phyloP scores from a whole-genome alignment of 805 yeast species.

The Zygotorulaspora chibaensis region DNA sequence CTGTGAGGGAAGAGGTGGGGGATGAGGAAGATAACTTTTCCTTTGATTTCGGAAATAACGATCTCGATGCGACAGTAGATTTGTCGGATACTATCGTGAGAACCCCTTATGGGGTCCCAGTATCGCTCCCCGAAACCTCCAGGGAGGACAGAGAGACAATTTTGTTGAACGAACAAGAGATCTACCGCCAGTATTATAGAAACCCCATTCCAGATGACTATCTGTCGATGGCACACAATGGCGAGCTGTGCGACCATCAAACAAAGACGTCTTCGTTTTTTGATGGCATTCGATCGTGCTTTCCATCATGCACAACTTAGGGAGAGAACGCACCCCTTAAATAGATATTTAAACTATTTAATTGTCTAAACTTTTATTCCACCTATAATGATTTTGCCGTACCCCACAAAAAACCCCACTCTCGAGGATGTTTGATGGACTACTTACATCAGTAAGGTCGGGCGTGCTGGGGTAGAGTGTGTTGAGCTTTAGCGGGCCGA shows the following conservation, averaged over 20 bases:
- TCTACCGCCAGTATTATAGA: constrained; percentile 11
- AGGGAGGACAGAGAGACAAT: constrained; percentile 6
- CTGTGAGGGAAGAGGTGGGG: not conserved
- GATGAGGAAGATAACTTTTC: constrained; percentile 8
- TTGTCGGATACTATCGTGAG: not conserved
- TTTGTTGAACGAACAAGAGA: constrained; percentile 5
- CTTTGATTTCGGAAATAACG: constrained; percentile 2
- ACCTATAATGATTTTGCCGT: too few relatives aligned
- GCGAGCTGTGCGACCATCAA: not conserved
- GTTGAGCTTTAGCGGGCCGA: too few relatives aligned
- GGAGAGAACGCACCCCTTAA: not conserved
- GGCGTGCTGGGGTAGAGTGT: too few relatives aligned
- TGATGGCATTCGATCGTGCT: constrained; percentile 3
- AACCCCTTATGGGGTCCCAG: constrained; percentile 6
- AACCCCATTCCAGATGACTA: constrained; percentile 13
- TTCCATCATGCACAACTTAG: constrained; percentile 4
- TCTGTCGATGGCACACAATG: constrained; percentile 6
- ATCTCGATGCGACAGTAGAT: not conserved
- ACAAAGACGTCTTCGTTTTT: not conserved
- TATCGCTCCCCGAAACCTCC: constrained; percentile 5
- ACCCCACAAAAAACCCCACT: too few relatives aligned
- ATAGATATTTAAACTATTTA: too few relatives aligned
- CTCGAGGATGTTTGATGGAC: too few relatives aligned
- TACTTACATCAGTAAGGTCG: too few relatives aligned
- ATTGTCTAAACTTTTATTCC: too few relatives aligned